phyloP scores from a whole-genome alignment of 163 green algal species.

The Trebouxia gelatinosa region DNA sequence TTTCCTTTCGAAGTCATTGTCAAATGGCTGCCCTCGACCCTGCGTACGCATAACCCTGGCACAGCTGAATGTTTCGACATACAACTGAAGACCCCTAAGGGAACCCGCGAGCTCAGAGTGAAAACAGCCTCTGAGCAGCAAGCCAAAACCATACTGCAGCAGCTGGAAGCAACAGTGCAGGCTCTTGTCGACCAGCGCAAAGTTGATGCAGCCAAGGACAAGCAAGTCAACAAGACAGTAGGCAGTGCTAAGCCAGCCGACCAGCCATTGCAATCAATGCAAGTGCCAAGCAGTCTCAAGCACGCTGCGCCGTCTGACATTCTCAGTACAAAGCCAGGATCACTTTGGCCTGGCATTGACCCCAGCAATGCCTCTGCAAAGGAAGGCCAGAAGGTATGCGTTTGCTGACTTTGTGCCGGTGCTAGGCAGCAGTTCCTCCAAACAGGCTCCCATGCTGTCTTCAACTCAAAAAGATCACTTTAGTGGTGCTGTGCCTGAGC shows the following conservation, averaged over 20 bases:
- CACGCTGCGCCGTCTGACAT: slow-evolving; percentile 4
- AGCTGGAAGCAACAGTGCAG: slow-evolving; percentile 49
- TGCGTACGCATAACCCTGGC: slow-evolving; percentile 54
- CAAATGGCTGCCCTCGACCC: slow-evolving; percentile 63
- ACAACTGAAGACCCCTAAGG: slow-evolving; percentile 60
- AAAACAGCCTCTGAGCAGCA: slow-evolving; percentile 32
- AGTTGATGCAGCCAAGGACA: slow-evolving; percentile 9
- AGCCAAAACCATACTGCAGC: slow-evolving; percentile 51
- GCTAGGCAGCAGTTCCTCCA: no score
- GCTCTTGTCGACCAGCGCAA: slow-evolving; percentile 34
- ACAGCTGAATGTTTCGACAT: slow-evolving; percentile 60
- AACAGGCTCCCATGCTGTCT: no score
- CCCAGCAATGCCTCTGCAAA: no score
- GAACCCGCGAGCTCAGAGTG: slow-evolving; percentile 61
- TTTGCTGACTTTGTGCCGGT: no score
- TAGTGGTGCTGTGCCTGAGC: no score
- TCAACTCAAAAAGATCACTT: no score
- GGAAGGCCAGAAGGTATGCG: no score
- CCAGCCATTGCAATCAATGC: neutral
- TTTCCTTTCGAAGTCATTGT: slow-evolving; percentile 62
- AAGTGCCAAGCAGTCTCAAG: neutral
- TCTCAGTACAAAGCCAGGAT: no score
- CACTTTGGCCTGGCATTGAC: no score
- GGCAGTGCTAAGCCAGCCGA: no score
- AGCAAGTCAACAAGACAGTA: no score